These are phyloP conservation scores for Solidago caesia DNA, from an alignment of 129 eudicot species.

Conservation along the genomic window DNA sequence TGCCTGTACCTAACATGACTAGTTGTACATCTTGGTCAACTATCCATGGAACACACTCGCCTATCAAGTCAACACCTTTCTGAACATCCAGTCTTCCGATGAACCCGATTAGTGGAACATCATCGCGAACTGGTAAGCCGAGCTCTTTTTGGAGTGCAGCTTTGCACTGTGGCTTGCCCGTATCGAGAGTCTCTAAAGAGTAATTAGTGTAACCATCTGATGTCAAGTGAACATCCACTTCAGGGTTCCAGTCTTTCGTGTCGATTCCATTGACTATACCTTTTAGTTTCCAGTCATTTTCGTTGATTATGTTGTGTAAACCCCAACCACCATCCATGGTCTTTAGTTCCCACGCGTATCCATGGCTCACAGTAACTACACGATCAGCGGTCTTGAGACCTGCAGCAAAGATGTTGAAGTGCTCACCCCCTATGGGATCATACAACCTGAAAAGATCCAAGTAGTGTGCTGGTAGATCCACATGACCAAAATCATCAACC, in stretches of 20 bases:
- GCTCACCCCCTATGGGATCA: constrained; percentile 93
- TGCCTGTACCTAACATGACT: constrained; percentile 82
- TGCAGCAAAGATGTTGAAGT: constrained; percentile 84
- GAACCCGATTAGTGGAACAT: constrained; percentile 77
- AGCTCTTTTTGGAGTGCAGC: constrained; percentile 81
- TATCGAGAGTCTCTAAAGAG: constrained; percentile 63
- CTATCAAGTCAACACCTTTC: constrained; percentile 86
- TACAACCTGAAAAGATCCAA: constrained; percentile 67
- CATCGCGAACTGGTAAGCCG: constrained; percentile 64
- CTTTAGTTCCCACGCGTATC: constrained; percentile 91
- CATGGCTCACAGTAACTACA: constrained; percentile 84
- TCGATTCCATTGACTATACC: constrained; percentile 92
- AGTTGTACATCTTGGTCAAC: constrained; percentile 79
- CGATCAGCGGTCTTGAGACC: constrained; percentile 90
- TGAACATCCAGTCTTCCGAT: constrained; percentile 83
- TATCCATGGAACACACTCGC: constrained; percentile 84
- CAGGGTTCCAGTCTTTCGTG: constrained; percentile 74
- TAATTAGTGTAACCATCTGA: constrained; percentile 85
- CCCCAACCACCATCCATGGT: constrained; percentile 98
- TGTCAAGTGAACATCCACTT: constrained; percentile 60
- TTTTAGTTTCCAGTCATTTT: constrained; percentile 77
- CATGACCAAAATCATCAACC: constrained; percentile 58
- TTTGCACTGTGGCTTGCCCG: constrained; percentile 85
- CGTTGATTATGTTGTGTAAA: constrained; percentile 69
- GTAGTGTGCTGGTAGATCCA: constrained; percentile 89